Percentiles rank a stretch among this genome's conserved stretches.
Evolutionary conservation across 768 basidiomycete genomes (phyloP).

Genomic region (Trametes sanguinea): DNA sequence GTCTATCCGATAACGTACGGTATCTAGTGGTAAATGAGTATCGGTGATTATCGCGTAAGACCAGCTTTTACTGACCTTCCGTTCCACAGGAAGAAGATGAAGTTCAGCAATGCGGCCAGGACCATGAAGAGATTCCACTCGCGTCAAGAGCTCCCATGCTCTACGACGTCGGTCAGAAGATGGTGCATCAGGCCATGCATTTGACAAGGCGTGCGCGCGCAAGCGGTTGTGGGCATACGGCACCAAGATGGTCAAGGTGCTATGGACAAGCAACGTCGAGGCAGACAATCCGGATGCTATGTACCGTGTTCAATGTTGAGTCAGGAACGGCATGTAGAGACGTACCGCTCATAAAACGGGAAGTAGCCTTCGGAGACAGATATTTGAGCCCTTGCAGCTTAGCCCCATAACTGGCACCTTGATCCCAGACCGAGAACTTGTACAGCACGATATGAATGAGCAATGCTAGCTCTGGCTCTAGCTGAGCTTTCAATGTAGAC

Average conservation of each 20-base stretch:
- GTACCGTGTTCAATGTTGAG: slow-evolving; percentile 17
- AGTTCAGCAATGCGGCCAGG: slow-evolving; percentile 68
- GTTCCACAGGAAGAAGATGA: slow-evolving; percentile 81
- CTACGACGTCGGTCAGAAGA: slow-evolving; percentile 72
- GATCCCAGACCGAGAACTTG: slow-evolving; percentile 81
- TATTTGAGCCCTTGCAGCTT: slow-evolving; percentile 80
- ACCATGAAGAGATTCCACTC: slow-evolving; percentile 67
- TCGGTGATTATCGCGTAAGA: neutral
- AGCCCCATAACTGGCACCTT: slow-evolving; percentile 80
- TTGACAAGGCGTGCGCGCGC: slow-evolving; percentile 73
- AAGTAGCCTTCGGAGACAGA: slow-evolving; percentile 27
- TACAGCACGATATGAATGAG: slow-evolving; percentile 73
- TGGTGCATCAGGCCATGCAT: slow-evolving; percentile 91
- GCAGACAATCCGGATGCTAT: slow-evolving; percentile 69
- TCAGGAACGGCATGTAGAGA: slow-evolving; percentile 11
- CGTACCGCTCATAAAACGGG: slow-evolving; percentile 34
- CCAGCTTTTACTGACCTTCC: slow-evolving; percentile 60
- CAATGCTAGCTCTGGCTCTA: slow-evolving; percentile 75
- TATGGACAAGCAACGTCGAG: slow-evolving; percentile 63
- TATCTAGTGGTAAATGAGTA: slow-evolving; percentile 54
- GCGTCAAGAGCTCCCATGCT: slow-evolving; percentile 69
- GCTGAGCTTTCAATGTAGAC: slow-evolving; percentile 58
- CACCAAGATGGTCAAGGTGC: slow-evolving; percentile 67
- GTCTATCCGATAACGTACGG: slow-evolving; percentile 78
- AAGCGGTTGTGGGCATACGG: slow-evolving; percentile 81